Evolutionary conservation across 2,329 filamentous ascomycete genomes (phyloP), one percentile per base, ranked within the genome.

Genomic region (Neofusicoccum sp.): DNA sequence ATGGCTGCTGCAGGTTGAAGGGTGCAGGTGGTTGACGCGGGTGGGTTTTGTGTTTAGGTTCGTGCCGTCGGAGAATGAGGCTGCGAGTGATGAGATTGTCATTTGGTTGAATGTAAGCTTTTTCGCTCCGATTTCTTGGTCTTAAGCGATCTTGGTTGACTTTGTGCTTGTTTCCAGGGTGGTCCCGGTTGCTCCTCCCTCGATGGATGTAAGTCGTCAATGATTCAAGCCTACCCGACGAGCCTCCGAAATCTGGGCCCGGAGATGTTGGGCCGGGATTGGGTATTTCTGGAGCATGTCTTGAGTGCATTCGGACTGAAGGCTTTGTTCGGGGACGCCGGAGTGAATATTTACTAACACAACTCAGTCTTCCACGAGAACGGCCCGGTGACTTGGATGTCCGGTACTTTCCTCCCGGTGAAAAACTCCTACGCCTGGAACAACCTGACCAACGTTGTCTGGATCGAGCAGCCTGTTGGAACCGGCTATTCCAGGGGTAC

Each of bases 381-480:
- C 49, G 75, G 75, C 2, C 71, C 69, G 1, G 71, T 77, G 41
- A 64, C 71, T 9, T 73, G 71, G 75, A 66, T 70, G 54, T 66
- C 68, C 41, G 74, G 74, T 16, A 70, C 63, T 49, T 71, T 62
- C 68, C 67, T 39, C 56, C 72, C 69, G 59, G 71, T 70, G 12
- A 68, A 59, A 64, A 77, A 70, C 64, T 68, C 47, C 2, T 76
- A 73, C 36, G 66, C 67, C 2, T 76, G 72, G 73, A 68, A 68
- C 16, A 78, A 78, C 56, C 64, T 80, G 43, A 80, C 78, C 3
- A 80, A 81, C 64, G 72, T 80, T 33, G 71, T 78, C 33, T 80
- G 74, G 76, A 73, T 82, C 71, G 75, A 14, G 3, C 66, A 70
- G 16, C 68, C 68, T 6, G 61, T 70, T 12, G 72, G 72, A 22